Conservation (phyloP, 768 basidiomycete species). For the Suillus variegatus region DNA sequence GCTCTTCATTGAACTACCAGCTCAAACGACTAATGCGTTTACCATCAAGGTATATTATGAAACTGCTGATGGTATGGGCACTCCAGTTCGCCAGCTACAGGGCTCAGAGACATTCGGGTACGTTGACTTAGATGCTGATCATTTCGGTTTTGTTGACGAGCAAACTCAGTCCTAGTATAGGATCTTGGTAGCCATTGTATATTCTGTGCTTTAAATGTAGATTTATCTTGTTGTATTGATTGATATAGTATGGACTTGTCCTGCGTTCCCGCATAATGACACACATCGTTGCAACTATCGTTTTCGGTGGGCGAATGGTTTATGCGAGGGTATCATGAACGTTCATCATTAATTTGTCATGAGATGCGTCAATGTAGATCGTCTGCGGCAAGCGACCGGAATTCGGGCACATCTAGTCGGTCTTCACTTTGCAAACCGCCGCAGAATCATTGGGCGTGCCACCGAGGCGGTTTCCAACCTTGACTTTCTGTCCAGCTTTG, state of each 20-base stretch:
- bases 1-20: neutral
- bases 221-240: constrained; percentile 3
- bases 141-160: neutral
- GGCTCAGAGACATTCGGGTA: constrained; percentile 26
- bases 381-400: neutral
- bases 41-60: constrained; percentile 22
- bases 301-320: neutral
- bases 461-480: constrained; percentile 83
- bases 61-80: constrained; percentile 22
- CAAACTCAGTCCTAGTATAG: constrained; percentile 4
- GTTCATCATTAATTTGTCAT: constrained; percentile 11
- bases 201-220: constrained; percentile 6
- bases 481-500: constrained; percentile 78
- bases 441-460: constrained; percentile 36
- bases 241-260: constrained; percentile 5
- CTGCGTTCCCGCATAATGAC: constrained; percentile 10
- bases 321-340: constrained; percentile 13
- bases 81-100: constrained; percentile 28
- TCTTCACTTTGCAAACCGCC: constrained; percentile 36
- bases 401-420: constrained; percentile 20
- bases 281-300: constrained; percentile 6
- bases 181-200: constrained; percentile 26
- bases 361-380: constrained; percentile 1
- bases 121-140: neutral
- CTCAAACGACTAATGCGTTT: too few relatives aligned